phyloP scores from a whole-genome alignment of 495 filamentous ascomycete genomes.

The Lepidopterella palustris region DNA sequence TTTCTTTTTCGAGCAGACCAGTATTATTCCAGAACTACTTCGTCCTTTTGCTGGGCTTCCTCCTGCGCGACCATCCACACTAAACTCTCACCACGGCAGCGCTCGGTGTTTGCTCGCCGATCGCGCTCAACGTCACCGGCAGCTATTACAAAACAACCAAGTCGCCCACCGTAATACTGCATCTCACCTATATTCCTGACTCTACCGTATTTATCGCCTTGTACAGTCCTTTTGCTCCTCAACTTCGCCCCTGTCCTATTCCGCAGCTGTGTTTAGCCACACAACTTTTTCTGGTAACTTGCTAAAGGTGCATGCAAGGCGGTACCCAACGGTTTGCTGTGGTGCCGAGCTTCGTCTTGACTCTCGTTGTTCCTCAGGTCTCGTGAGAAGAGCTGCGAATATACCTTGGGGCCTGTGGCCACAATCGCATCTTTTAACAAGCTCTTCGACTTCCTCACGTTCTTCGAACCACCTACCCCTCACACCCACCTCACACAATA shows the following conservation, averaged over 20 bases:
- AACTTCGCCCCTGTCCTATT: neutral
- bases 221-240: neutral
- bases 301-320: slow-evolving; percentile 20
- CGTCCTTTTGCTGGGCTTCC: too few species aligned
- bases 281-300: slow-evolving; percentile 7
- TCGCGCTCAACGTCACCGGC: slow-evolving; percentile 2
- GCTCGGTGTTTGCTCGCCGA: too few species aligned
- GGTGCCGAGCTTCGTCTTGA: neutral
- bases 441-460: neutral
- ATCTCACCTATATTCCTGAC: neutral
- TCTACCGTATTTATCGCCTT: neutral
- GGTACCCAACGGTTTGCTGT: neutral
- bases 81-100: too few species aligned
- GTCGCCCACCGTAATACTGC: neutral
- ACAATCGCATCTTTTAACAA: neutral
- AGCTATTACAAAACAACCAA: neutral
- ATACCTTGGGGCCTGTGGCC: neutral
- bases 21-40: too few species aligned
- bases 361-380: neutral
- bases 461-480: neutral
- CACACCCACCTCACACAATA: neutral
- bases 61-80: too few species aligned
- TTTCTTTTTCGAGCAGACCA: too few species aligned
- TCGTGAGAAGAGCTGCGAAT: slow-evolving; percentile 8
- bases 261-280: slow-evolving; percentile 12